These are phyloP conservation scores for Talaromyces sp. DNA, from an alignment of 2,329 filamentous ascomycete species.

Conservation along the genomic window DNA sequence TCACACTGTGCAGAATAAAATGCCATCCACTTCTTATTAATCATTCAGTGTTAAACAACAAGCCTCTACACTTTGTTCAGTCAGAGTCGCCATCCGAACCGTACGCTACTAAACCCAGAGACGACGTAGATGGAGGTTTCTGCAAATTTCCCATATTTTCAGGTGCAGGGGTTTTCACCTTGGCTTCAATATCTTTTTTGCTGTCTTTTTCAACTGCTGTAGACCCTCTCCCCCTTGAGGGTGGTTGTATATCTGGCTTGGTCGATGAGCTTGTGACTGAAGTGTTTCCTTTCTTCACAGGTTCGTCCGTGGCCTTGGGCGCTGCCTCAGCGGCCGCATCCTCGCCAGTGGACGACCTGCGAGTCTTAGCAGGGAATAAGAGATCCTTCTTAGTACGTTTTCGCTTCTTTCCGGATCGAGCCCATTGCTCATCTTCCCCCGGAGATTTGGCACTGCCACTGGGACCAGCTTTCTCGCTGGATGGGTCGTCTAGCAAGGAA, in stretches of 20 bases:
- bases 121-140: constrained; percentile 18
- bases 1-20: neutral
- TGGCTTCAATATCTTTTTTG: neutral
- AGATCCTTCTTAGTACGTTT: constrained; percentile 44
- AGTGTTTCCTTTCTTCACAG: neutral
- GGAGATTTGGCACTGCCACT: constrained; percentile 17
- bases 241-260: neutral
- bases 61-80: constrained; percentile 5
- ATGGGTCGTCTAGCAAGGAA: constrained; percentile 35
- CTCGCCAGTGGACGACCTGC: constrained; percentile 30
- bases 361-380: constrained; percentile 35
- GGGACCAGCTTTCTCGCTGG: constrained; percentile 18
- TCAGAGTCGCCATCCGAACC: constrained; percentile 35
- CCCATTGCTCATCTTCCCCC: constrained; percentile 44
- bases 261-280: neutral
- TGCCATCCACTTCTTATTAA: neutral
- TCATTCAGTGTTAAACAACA: neutral
- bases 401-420: constrained; percentile 45
- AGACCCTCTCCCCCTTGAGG: neutral
- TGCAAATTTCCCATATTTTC: neutral
- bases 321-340: constrained; percentile 8
- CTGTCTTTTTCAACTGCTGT: neutral
- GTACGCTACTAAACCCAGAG: constrained; percentile 33
- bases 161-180: neutral
- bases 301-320: constrained; percentile 6